phyloP scores from a whole-genome alignment of 2,329 filamentous ascomycete genomes.

The Apiospora saccharicola region DNA sequence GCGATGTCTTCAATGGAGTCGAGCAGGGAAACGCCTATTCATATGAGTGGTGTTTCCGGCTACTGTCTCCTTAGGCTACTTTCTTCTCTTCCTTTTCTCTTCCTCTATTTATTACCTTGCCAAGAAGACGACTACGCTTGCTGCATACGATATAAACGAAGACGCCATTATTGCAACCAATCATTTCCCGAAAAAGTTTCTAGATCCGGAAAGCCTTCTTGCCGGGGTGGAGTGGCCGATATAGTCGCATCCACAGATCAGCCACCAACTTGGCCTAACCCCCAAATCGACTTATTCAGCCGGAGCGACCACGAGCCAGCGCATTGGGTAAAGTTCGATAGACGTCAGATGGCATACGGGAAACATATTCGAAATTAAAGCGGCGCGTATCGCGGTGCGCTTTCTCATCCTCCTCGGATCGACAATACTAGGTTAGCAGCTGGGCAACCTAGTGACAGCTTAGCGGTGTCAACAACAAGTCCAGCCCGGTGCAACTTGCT shows the following conservation, averaged over 20 bases:
- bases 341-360: slow-evolving; percentile 12
- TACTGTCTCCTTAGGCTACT: neutral
- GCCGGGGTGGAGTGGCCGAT: slow-evolving; percentile 21
- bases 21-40: neutral
- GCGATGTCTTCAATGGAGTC: slow-evolving; percentile 3
- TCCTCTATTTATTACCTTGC: slow-evolving; percentile 2
- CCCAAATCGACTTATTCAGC: neutral
- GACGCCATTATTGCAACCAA: neutral
- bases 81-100: neutral
- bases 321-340: neutral
- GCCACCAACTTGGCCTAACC: neutral
- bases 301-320: neutral
- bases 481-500: neutral
- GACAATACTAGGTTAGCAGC: neutral
- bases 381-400: slow-evolving; percentile 19
- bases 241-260: slow-evolving; percentile 19
- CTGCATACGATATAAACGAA: slow-evolving; percentile 12
- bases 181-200: slow-evolving; percentile 2
- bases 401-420: slow-evolving; percentile 1
- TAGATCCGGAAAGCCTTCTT: slow-evolving; percentile 25
- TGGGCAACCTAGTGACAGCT: slow-evolving; percentile 6
- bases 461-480: neutral
- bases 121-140: neutral
- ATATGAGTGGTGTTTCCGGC: slow-evolving; percentile 17
- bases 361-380: neutral